Base-by-base conservation (phyloP, 768 basidiomycete genomes). In the Tephrocybe sp. region DNA sequence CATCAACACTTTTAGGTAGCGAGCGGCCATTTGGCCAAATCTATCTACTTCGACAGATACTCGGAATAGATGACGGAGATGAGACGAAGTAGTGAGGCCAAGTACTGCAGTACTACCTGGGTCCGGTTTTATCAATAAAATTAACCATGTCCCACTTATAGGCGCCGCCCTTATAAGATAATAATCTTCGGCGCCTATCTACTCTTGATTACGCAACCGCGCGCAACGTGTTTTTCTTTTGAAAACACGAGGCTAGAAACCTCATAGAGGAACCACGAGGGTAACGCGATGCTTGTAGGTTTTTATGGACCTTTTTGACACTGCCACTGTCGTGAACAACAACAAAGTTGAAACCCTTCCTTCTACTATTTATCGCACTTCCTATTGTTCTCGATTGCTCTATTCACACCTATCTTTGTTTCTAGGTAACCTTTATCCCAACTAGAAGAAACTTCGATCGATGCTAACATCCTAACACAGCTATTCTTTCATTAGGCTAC, bases 21-120 rank as follows among this genome's bases (percentile, higher is more conserved):
- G 86, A 89, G 69, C 67, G 90, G 64, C 90, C 90, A 16, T 92
- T 91, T 69, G 91, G 90, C 44, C 85, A 88, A 62, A 77, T 83
- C 23, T 77, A 79, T 60, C 65, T 88, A 57, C 64, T 92, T 55
- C 80, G 79, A 74, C 88, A 91, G 67, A 86, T 92, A 30, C 84
- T 88, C 61, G 90, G 90, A 24, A 65, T 91, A 16, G 76, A 84
- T 55, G 79, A 78, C 27, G 68, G 69, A 12, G 33, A 39, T 3
- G 52, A 54, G 21, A 19, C 12, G 29, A 30, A 12, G 29, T 30
- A 30, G 29, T 12, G 12, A 7, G 29, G 29, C 29, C 7, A 30
- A 7, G 6, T 30, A 30, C 29, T n/a, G n/a, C n/a, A n/a, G n/a
- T n/a, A n/a, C n/a, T n/a, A n/a, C n/a, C n/a, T n/a, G n/a, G n/a